phyloP scores from a whole-genome alignment of 352 stramenopile species.

The Globisporangium megalacanthum region DNA sequence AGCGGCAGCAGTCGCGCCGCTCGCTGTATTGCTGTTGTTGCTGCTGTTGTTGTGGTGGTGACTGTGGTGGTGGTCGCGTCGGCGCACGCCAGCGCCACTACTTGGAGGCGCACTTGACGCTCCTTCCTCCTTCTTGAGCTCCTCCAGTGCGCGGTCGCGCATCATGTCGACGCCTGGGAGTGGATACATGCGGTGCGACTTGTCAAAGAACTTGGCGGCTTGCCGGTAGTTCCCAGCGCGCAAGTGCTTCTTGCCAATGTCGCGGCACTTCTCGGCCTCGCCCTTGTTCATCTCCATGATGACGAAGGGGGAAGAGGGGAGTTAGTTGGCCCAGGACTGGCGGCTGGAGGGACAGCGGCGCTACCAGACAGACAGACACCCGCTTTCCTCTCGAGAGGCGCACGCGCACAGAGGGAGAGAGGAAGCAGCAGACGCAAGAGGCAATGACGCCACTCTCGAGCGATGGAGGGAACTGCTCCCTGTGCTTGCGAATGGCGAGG shows the following conservation, averaged over 20 bases:
- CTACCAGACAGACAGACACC: too few relatives aligned
- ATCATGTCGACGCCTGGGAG: slow-evolving; percentile 81
- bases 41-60: too few relatives aligned
- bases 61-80: too few relatives aligned
- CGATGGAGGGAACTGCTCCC: too few relatives aligned
- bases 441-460: too few relatives aligned
- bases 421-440: too few relatives aligned
- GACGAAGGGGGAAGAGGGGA: neutral
- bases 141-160: slow-evolving; percentile 58
- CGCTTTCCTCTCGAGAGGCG: too few relatives aligned
- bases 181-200: slow-evolving; percentile 87
- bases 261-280: slow-evolving; percentile 90
- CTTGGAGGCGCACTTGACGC: slow-evolving; percentile 1
- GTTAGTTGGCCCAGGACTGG: neutral
- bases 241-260: slow-evolving; percentile 86
- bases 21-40: neutral
- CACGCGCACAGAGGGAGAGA: too few relatives aligned
- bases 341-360: neutral
- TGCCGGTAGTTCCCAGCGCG: slow-evolving; percentile 81
- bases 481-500: too few relatives aligned
- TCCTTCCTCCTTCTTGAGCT: slow-evolving; percentile 39
- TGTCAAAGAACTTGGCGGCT: slow-evolving; percentile 92
- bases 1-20: neutral
- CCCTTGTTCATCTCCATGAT: slow-evolving; percentile 91
- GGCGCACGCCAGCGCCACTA: slow-evolving; percentile 26